Conservation (phyloP, 768 basidiomycete genomes). For the Lactarius sp. region DNA sequence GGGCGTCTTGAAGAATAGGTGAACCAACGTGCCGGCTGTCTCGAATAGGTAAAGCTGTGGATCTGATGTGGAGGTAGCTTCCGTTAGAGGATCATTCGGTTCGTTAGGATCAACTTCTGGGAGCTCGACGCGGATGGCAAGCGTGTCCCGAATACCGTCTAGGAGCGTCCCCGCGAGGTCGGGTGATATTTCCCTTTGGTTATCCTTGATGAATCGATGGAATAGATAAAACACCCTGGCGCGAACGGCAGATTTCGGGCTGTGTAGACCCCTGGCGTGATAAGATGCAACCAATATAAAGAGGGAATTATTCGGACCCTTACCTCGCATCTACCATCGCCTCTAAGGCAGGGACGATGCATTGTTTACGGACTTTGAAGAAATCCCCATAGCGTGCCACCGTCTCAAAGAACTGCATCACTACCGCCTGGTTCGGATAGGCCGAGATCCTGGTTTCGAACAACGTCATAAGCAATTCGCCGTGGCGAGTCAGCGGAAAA, state of each 20-base stretch:
- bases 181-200: constrained; percentile 67
- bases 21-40: constrained; percentile 79
- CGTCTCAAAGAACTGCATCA: constrained; percentile 91
- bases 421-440: constrained; percentile 80
- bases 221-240: constrained; percentile 89
- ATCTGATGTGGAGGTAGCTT: constrained; percentile 76
- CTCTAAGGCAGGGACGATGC: constrained; percentile 80
- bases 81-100: constrained; percentile 59
- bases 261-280: constrained; percentile 75
- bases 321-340: constrained; percentile 84
- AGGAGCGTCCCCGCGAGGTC: constrained; percentile 70
- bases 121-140: constrained; percentile 68
- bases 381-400: constrained; percentile 91
- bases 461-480: constrained; percentile 82
- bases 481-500: constrained; percentile 83
- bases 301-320: constrained; percentile 27
- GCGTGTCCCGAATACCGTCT: constrained; percentile 67
- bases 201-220: constrained; percentile 84
- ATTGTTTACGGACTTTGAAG: constrained; percentile 89
- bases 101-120: constrained; percentile 72
- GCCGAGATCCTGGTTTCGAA: constrained; percentile 76
- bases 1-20: constrained; percentile 60
- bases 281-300: background rate
- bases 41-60: constrained; percentile 95
- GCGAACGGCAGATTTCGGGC: constrained; percentile 59